Percentiles rank a stretch among this genome's conserved stretches.
Conservation (phyloP, 345 rosid genomes). For the Salix purpurea region DNA sequence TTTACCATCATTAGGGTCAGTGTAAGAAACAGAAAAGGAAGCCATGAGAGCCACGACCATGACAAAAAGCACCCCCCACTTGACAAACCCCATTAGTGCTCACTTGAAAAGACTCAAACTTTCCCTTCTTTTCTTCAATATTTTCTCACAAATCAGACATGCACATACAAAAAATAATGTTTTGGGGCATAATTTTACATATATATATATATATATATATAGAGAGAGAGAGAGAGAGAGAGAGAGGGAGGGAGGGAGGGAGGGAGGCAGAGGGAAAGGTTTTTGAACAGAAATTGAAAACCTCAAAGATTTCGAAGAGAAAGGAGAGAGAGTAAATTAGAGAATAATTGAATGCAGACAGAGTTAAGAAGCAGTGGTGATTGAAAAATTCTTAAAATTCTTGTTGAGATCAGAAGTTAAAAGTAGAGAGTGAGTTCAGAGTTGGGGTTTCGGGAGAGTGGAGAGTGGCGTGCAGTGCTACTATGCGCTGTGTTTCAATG, state of each 20-base stretch:
- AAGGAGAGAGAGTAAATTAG: background rate
- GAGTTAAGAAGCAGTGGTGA: background rate
- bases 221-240: too few relatives aligned
- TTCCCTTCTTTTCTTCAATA: background rate
- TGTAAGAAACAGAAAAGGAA: conserved; percentile 41
- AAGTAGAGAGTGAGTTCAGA: background rate
- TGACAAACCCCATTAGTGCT: conserved; percentile 39
- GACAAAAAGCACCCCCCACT: conserved; percentile 25
- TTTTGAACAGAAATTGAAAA: background rate
- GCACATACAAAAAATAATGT: background rate
- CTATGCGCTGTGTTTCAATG: background rate
- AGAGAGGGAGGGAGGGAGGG: too few relatives aligned
- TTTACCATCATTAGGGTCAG: conserved; percentile 68
- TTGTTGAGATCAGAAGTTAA: background rate
- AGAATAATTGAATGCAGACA: background rate
- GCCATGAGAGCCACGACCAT: conserved; percentile 32
- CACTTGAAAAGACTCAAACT: background rate
- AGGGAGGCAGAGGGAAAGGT: background rate
- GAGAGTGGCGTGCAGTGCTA: background rate
- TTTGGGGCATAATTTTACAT: background rate
- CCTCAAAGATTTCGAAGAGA: too few relatives aligned
- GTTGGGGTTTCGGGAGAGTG: background rate
- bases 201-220: background rate
- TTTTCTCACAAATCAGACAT: conserved; percentile 2
- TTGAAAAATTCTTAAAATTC: background rate